phyloP scores from a whole-genome alignment of 257 asterid species.

The Schizonepeta tenuifolia region DNA sequence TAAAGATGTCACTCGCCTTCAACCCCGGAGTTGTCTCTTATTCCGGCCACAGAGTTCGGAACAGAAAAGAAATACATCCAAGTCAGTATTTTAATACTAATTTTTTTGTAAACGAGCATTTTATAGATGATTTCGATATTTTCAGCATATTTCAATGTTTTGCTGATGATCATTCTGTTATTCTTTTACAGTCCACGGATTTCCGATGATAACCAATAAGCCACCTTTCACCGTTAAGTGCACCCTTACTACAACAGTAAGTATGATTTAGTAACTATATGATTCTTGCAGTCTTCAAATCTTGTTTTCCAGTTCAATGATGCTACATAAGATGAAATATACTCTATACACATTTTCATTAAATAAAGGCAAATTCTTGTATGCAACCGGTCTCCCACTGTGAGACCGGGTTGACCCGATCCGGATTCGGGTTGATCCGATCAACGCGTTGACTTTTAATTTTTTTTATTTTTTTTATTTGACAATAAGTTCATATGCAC shows the following conservation, averaged over 20 bases:
- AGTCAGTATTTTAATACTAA: background rate
- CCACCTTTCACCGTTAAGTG: background rate
- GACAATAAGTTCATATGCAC: no score
- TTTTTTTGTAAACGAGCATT: no score
- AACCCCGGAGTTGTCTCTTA: background rate
- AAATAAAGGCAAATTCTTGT: no score
- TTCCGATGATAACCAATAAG: background rate
- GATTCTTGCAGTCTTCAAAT: no score
- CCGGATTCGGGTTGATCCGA: no score
- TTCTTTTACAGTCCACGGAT: background rate
- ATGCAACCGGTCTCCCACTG: no score
- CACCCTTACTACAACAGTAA: constrained; percentile 18
- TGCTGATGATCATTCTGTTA: background rate
- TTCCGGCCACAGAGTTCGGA: constrained; percentile 1
- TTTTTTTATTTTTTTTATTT: no score
- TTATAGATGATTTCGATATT: background rate
- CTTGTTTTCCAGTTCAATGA: no score
- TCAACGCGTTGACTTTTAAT: no score
- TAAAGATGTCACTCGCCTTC: background rate
- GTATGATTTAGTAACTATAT: background rate
- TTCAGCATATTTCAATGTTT: background rate
- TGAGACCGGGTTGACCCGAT: no score
- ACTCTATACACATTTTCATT: no score
- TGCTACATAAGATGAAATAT: background rate
- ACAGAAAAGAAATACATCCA: background rate